phyloP scores from a whole-genome alignment of 179 eudicot genomes.

The Gypsophila paniculata region DNA sequence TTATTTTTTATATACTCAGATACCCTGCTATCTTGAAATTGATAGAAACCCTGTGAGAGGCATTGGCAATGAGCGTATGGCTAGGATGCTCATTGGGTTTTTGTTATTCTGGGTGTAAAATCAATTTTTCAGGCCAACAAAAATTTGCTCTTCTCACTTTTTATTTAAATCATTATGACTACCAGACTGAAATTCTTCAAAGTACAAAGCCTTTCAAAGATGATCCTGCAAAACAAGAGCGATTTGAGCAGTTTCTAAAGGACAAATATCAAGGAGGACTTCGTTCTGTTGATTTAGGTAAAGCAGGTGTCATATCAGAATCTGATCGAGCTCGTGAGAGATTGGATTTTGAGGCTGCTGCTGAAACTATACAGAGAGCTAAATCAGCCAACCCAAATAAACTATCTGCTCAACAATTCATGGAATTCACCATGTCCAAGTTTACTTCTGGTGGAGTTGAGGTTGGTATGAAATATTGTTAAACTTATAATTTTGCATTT shows the following conservation, averaged over 20 bases:
- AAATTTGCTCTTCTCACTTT: constrained; percentile 3
- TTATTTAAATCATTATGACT: constrained; percentile 5
- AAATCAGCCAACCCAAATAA: constrained; percentile 44
- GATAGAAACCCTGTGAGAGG: not conserved
- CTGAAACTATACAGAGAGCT: constrained; percentile 61
- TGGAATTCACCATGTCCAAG: constrained; percentile 50
- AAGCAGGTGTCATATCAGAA: constrained; percentile 76
- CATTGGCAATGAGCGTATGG: constrained; percentile 1
- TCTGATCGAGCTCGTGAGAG: constrained; percentile 92
- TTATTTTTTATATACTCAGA: not conserved
- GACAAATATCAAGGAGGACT: constrained; percentile 92
- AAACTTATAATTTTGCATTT: not conserved
- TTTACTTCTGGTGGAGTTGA: constrained; percentile 67
- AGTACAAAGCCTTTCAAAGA: constrained; percentile 60
- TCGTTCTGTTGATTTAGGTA: constrained; percentile 66
- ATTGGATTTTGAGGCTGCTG: constrained; percentile 91
- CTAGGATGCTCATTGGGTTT: not conserved
- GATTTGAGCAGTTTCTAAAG: constrained; percentile 88
- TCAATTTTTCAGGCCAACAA: not conserved
- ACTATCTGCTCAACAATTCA: constrained; percentile 43
- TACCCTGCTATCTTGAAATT: not conserved
- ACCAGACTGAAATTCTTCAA: constrained; percentile 51
- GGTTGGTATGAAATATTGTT: constrained; percentile 36
- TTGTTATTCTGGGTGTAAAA: constrained; percentile 1
- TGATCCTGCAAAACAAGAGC: constrained; percentile 84